Base-by-base conservation (phyloP, 2,329 filamentous ascomycete genomes). In the Pyrenophora graminea region DNA sequence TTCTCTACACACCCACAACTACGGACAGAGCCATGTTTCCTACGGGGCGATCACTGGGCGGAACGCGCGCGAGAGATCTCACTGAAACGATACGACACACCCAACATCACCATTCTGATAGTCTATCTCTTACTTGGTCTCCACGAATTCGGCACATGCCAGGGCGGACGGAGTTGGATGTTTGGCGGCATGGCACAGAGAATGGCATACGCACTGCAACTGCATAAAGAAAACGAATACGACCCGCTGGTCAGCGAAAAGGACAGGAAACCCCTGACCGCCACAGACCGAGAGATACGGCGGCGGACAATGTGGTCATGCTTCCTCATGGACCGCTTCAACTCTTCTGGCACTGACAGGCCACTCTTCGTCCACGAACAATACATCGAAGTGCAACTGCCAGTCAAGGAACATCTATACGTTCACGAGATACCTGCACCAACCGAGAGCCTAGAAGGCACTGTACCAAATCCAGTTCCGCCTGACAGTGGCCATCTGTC, bases 261-360 rank as follows among this genome's bases (percentile, higher is more conserved):
- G 17, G 77, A 77, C 32, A 79, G 82, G 10, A 80, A 82, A 2
- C 84, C 88, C 56, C 81, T 94, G 45, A 96, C 91, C 68, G 94
- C 94, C 62, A 91, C 92, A 13, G 94, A 97, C 71, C 87, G 91
- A 23, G 94, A 99, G 71, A 97, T 97, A 46, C 84, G 94, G 53
- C 81, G 94, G 61, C 84, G 94, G 49, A 94, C 91, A 2, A 97
- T 99, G 93, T 99, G 94, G 94, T 90, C 92, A 10, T 97, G 93
- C 69, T 96, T 96, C 67, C 74, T 97, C 49, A 97, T 97, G 92
- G 94, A 99, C 70, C 86, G 93, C 0, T 97, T 97, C 78, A 97
- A 95, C 74, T 97, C 93, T 0, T 97, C 92, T 1, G 93, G 94
- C 2, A 95, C 91, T 2, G 92, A 97, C 65, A 83, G 93, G 32